These are phyloP conservation scores for Phtheirospermum japonicum DNA, from an alignment of 257 asterid genomes.

Conservation along the genomic window DNA sequence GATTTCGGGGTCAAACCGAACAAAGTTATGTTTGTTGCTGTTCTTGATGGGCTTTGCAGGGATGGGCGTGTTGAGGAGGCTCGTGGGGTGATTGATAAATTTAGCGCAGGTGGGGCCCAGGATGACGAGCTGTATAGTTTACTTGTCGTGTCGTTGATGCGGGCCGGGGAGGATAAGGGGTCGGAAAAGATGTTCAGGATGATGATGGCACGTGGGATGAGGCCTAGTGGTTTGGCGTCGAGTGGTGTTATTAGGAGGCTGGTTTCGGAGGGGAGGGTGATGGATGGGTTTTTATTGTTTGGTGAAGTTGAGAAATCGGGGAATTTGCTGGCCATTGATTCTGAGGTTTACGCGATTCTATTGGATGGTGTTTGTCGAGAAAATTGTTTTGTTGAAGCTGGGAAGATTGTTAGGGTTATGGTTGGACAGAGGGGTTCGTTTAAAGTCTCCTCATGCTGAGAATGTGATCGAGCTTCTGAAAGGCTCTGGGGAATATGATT, in stretches of 20 bases:
- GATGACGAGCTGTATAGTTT: slow-evolving; percentile 53
- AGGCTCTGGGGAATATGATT: slow-evolving; percentile 40
- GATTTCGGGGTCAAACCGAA: slow-evolving; percentile 54
- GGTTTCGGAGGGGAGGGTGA: slow-evolving; percentile 44
- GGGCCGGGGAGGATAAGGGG: slow-evolving; percentile 47
- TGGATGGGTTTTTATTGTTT: slow-evolving; percentile 58
- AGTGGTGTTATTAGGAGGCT: slow-evolving; percentile 42
- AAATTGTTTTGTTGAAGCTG: slow-evolving; percentile 48
- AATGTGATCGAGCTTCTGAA: slow-evolving; percentile 34
- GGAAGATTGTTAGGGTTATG: slow-evolving; percentile 45
- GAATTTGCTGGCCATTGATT: slow-evolving; percentile 39
- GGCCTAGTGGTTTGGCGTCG: slow-evolving; percentile 60
- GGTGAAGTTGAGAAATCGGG: slow-evolving; percentile 53
- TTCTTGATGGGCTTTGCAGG: slow-evolving; percentile 66
- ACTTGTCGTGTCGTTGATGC: slow-evolving; percentile 53
- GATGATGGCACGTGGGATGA: slow-evolving; percentile 59
- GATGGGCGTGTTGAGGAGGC: slow-evolving; percentile 67
- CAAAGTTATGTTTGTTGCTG: slow-evolving; percentile 43
- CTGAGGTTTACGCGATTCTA: slow-evolving; percentile 50
- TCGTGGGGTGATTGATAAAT: slow-evolving; percentile 41
- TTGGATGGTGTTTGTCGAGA: slow-evolving; percentile 53
- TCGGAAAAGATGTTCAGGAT: slow-evolving; percentile 56
- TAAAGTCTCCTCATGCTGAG: slow-evolving; percentile 35
- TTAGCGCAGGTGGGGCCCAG: slow-evolving; percentile 33
- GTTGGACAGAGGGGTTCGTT: slow-evolving; percentile 32